Conservation (phyloP, 2,329 filamentous ascomycete genomes). For the Exophiala xenobiotica region DNA sequence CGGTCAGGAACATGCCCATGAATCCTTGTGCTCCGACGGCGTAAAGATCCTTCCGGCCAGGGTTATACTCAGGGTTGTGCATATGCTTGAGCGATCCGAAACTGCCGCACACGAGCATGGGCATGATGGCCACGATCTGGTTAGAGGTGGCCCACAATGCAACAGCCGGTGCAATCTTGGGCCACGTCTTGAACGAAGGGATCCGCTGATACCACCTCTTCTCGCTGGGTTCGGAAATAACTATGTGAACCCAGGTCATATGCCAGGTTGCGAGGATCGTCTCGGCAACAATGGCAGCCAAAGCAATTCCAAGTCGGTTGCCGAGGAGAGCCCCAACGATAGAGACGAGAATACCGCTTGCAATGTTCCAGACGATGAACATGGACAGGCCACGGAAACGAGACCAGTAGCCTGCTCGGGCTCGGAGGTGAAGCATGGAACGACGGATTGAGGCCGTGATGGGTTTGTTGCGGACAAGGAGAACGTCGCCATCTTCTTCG, state of each 20-base stretch:
- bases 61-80: conserved; percentile 33
- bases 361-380: conserved; percentile 49
- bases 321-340: conserved; percentile 49
- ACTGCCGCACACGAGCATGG: conserved; percentile 45
- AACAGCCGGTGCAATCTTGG: conserved; percentile 68
- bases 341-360: conserved; percentile 44
- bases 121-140: conserved; percentile 43
- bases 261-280: conserved; percentile 66
- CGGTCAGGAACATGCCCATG: conserved; percentile 44
- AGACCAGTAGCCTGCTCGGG: conserved; percentile 63
- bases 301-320: conserved; percentile 45
- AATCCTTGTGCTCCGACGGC: conserved; percentile 44
- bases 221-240: conserved; percentile 69
- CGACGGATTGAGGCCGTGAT: conserved; percentile 61
- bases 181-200: conserved; percentile 63
- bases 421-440: conserved; percentile 61
- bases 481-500: conserved; percentile 44
- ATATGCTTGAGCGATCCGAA: conserved; percentile 50
- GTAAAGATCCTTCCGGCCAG: conserved; percentile 38
- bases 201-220: conserved; percentile 69
- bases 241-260: conserved; percentile 80
- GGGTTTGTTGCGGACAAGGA: conserved; percentile 53
- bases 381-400: conserved; percentile 67
- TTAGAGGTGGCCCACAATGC: conserved; percentile 61
- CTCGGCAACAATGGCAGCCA: conserved; percentile 58